Conservation (phyloP, 1,139 yeast genomes). For the Kodamaea derodonti region DNA sequence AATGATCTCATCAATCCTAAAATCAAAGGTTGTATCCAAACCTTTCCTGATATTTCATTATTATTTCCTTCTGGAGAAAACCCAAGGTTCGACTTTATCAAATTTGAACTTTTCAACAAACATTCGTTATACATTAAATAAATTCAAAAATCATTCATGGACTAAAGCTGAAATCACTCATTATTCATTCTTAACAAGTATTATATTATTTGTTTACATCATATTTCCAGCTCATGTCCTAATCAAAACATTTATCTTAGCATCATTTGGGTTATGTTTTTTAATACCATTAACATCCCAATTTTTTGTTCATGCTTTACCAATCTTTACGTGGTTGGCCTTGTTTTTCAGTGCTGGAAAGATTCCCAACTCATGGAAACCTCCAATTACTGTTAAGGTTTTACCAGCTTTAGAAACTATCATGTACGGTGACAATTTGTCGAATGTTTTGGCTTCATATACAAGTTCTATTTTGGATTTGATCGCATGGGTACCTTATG, state of each 20-base stretch:
- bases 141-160: constrained; percentile 49
- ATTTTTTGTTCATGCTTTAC: constrained; percentile 81
- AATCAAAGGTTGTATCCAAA: constrained; percentile 32
- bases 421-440: constrained; percentile 87
- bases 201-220: constrained; percentile 50
- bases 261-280: constrained; percentile 39
- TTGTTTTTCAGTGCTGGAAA: constrained; percentile 77
- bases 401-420: constrained; percentile 94
- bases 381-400: constrained; percentile 85
- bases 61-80: constrained; percentile 58
- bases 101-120: constrained; percentile 60
- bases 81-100: constrained; percentile 50
- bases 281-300: constrained; percentile 74
- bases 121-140: constrained; percentile 45
- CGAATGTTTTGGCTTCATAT: constrained; percentile 77
- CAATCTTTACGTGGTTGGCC: constrained; percentile 85
- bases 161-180: constrained; percentile 45
- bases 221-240: constrained; percentile 51
- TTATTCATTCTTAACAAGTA: constrained; percentile 45
- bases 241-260: constrained; percentile 40
- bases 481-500: constrained; percentile 95
- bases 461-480: constrained; percentile 69
- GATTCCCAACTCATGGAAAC: constrained; percentile 76
- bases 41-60: constrained; percentile 46
- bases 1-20: constrained; percentile 22